A percentile compares a stretch with the other conserved stretches of the same genome.
Conservation (phyloP, 495 filamentous ascomycete genomes). For the Talaromyces liani region DNA sequence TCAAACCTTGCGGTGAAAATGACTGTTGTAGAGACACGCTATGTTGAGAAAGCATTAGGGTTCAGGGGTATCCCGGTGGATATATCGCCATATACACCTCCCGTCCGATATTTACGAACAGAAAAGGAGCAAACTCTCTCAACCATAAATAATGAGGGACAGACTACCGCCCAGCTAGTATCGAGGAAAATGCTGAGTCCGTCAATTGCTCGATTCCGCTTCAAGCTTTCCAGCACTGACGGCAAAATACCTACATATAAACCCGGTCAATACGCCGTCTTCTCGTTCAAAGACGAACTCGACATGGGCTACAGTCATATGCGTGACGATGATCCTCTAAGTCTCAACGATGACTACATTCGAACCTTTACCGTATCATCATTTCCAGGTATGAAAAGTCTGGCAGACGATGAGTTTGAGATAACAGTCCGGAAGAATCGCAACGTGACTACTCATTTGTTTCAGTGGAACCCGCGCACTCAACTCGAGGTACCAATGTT, state of each 20-base stretch:
- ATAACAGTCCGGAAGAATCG: slow-evolving; percentile 65
- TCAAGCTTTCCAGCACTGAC: slow-evolving; percentile 41
- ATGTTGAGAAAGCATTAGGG: slow-evolving; percentile 54
- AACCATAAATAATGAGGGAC: slow-evolving; percentile 14
- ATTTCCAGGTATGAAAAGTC: slow-evolving; percentile 27
- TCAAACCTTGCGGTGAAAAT: slow-evolving; percentile 67
- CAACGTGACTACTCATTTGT: slow-evolving; percentile 56
- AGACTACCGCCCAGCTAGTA: slow-evolving; percentile 42
- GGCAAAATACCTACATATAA: slow-evolving; percentile 41
- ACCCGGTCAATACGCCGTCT: slow-evolving; percentile 66
- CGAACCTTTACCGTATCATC: slow-evolving; percentile 74
- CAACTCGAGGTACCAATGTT: slow-evolving; percentile 57
- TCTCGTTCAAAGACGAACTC: slow-evolving; percentile 61
- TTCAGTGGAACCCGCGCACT: slow-evolving; percentile 41
- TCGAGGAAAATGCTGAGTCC: slow-evolving; percentile 52
- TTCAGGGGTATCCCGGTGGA: slow-evolving; percentile 57
- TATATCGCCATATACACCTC: slow-evolving; percentile 65
- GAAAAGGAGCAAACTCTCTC: slow-evolving; percentile 31
- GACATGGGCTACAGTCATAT: slow-evolving; percentile 72
- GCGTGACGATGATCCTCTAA: slow-evolving; percentile 67
- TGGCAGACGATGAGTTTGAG: slow-evolving; percentile 49
- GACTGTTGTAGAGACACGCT: slow-evolving; percentile 48
- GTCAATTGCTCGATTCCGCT: slow-evolving; percentile 55
- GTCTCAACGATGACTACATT: slow-evolving; percentile 75
- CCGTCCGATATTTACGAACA: slow-evolving; percentile 44